These are phyloP conservation scores for Biscogniauxia marginata DNA, from an alignment of 2,329 filamentous ascomycete species.

Conservation along the genomic window DNA sequence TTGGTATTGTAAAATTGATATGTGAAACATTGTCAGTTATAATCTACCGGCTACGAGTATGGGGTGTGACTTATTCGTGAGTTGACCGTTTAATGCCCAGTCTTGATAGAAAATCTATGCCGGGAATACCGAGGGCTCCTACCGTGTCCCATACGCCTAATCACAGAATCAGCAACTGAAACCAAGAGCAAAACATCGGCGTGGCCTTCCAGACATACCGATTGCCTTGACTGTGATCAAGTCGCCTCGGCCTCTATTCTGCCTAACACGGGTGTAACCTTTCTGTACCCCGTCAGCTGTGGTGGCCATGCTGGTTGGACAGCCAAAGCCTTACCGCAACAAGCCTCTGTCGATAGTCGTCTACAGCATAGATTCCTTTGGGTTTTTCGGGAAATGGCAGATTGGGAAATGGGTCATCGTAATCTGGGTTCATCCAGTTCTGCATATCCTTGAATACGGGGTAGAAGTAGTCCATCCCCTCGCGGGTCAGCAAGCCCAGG, in stretches of 20 bases:
- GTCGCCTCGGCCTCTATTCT: conserved; percentile 35
- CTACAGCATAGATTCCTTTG: conserved; percentile 40
- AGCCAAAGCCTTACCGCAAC: conserved; percentile 34
- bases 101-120: conserved; percentile 37
- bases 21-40: conserved; percentile 36
- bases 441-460: conserved; percentile 58
- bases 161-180: conserved; percentile 7
- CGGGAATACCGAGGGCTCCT: conserved; percentile 41
- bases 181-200: background rate
- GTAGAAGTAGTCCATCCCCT: conserved; percentile 54
- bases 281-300: conserved; percentile 18
- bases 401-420: conserved; percentile 46
- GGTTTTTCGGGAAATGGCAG: conserved; percentile 50
- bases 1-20: conserved; percentile 55
- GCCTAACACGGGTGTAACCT: conserved; percentile 42
- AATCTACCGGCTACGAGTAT: background rate
- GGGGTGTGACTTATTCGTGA: conserved; percentile 42
- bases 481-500: conserved; percentile 51
- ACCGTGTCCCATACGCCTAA: conserved; percentile 52
- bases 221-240: conserved; percentile 49
- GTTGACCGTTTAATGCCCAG: conserved; percentile 46
- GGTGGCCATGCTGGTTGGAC: background rate
- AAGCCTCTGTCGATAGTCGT: conserved; percentile 44
- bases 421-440: conserved; percentile 47
- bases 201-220: conserved; percentile 24